Evolutionary conservation across 2,329 filamentous ascomycete genomes (phyloP), one percentile per base, ranked within the genome.

Genomic region (Coleophoma cylindrospora): DNA sequence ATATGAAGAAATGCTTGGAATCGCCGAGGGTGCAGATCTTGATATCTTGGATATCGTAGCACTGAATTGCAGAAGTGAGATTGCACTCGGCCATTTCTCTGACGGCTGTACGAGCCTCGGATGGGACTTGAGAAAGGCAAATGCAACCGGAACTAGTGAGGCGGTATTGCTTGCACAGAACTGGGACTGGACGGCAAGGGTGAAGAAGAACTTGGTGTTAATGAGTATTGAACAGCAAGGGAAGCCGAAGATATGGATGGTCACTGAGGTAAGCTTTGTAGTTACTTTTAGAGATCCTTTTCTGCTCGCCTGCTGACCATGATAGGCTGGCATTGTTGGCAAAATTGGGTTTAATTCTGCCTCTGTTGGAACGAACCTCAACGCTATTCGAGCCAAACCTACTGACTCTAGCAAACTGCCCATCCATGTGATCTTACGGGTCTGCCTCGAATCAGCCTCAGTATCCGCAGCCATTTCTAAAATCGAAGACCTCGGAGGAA

Each of bases 341-440:
- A 63, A 83, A 58, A 81, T 83, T 38, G 79, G 80, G 1, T 66
- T 83, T 51, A 83, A 83, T 56, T 70, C 65, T 34, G 54, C 61
- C 0, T 76, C 77, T 3, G 77, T 83, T 0, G 79, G 77, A 1
- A 74, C 77, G 0, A 73, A 71, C 44, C 66, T 82, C 32, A 83
- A 83, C 57, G 80, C 79, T 3, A 77, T 83, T 53, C 66, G 69
- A 52, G 75, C 74, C 2, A 65, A 67, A 40, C 77, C 78, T 2
- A 69, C 78, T 36, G 67, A 74, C 51, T 59, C 67, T 2, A 62
- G 60, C 3, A 70, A 70, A 11, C 58, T 82, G 10, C 79, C 80
- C 0, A 74, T 74, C 15, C 80, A 83, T 61, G 64, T 83, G 12
- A 78, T 72, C 0, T 67, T 83, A n/a, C 67, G 79, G 14, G 67